Evolutionary conservation across 352 stramenopile genomes (phyloP).

Genomic region (Phytophthora vignae): DNA sequence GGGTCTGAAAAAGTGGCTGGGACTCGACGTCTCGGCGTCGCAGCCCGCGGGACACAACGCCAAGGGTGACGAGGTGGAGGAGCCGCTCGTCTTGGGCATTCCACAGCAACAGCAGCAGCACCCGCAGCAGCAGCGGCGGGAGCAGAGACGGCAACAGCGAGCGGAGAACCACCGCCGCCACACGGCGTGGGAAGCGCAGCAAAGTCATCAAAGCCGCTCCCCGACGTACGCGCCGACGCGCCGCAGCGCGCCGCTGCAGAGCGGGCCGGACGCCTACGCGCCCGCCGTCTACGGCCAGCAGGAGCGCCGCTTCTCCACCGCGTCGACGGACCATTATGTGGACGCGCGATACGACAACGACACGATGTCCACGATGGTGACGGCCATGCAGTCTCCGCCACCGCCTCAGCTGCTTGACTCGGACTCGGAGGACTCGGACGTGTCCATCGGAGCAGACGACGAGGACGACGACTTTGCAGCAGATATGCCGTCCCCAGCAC

Average conservation of each 20-base stretch:
- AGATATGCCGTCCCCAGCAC: conserved; percentile 7
- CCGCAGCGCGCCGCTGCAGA: conserved; percentile 14
- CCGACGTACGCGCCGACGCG: conserved; percentile 14
- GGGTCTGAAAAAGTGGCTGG: conserved; percentile 75
- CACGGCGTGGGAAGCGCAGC: conserved; percentile 31
- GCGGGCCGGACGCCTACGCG: conserved; percentile 2
- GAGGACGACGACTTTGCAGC: conserved; percentile 29
- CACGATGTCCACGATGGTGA: conserved; percentile 36
- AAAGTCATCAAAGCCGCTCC: conserved; percentile 10
- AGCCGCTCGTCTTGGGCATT: conserved; percentile 14
- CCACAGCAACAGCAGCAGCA: conserved; percentile 12
- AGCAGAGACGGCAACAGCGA: conserved; percentile 7
- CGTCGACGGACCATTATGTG: conserved; percentile 30
- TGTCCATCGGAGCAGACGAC: conserved; percentile 41
- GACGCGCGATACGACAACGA: conserved; percentile 37
- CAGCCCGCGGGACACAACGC: conserved; percentile 25
- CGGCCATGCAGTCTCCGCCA: conserved; percentile 29
- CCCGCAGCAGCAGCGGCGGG: not conserved
- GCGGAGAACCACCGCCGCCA: conserved; percentile 35
- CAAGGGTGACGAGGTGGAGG: conserved; percentile 30
- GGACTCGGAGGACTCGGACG: conserved; percentile 40
- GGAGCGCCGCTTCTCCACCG: conserved; percentile 27
- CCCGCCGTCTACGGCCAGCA: conserved; percentile 1
- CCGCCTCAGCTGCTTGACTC: conserved; percentile 18
- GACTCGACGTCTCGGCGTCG: conserved; percentile 53